Percentiles rank a stretch among this genome's conserved stretches.
Conservation (phyloP, 176 grass and related monocot genomes). For the Aechmea fasciata region DNA sequence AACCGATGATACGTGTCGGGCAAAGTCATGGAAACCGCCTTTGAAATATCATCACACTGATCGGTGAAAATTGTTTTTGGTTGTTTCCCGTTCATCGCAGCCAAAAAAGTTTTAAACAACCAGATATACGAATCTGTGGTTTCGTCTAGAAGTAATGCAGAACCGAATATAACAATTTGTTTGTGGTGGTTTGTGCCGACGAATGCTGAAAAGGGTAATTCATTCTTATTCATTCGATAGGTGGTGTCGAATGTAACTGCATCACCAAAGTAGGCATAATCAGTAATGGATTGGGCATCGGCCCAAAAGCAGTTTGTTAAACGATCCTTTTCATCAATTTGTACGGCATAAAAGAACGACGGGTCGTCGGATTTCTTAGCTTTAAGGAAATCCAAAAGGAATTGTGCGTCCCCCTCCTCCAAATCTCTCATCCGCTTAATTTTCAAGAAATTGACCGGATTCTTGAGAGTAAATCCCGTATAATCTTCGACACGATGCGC, state of each 20-base stretch:
- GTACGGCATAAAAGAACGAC: conserved; percentile 47
- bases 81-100: conserved; percentile 38
- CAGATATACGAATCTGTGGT: conserved; percentile 35
- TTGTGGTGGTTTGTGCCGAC: conserved; percentile 43
- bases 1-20: conserved; percentile 26
- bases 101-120: conserved; percentile 48
- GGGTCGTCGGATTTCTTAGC: conserved; percentile 40
- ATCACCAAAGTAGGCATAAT: conserved; percentile 36
- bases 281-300: conserved; percentile 27
- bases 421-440: conserved; percentile 6
- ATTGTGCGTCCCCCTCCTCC: conserved; percentile 16
- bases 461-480: conserved; percentile 10
- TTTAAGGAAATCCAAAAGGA: conserved; percentile 28
- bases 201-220: conserved; percentile 33
- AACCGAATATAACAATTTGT: conserved; percentile 38
- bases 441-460: conserved; percentile 3
- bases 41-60: conserved; percentile 19
- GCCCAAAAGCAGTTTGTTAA: conserved; percentile 47
- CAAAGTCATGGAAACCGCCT: conserved; percentile 18
- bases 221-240: conserved; percentile 21
- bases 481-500: neutral
- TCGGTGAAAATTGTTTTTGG: conserved; percentile 32
- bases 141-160: conserved; percentile 34
- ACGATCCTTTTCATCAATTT: conserved; percentile 39
- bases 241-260: conserved; percentile 39